Conservation (phyloP, 202 grass and related monocot genomes). For the Hordeum pubiflorum region DNA sequence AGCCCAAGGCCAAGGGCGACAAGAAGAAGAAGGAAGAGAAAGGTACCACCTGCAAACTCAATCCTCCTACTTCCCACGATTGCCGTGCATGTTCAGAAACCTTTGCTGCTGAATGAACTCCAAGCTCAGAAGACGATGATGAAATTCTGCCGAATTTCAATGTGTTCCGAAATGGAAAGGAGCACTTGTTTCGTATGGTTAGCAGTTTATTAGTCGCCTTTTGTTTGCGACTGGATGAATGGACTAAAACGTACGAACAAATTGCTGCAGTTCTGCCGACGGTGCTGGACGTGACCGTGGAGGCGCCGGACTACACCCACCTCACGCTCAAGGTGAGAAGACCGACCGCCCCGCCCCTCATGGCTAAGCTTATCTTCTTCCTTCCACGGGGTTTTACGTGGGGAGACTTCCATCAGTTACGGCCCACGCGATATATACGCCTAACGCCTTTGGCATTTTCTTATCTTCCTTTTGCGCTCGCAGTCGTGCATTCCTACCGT, state of each 20-base stretch:
- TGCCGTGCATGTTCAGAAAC: neutral
- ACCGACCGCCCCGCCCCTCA: too few relatives aligned
- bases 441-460: neutral
- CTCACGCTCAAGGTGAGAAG: constrained; percentile 79
- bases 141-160: neutral
- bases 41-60: constrained; percentile 37
- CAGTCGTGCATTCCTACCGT: neutral
- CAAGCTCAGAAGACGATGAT: neutral
- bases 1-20: constrained; percentile 73
- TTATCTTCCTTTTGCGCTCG: neutral
- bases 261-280: constrained; percentile 68
- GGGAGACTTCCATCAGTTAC: neutral
- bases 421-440: neutral
- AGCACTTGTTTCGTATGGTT: neutral
- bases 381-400: neutral
- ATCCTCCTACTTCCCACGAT: neutral
- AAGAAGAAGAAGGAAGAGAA: constrained; percentile 99
- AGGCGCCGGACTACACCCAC: constrained; percentile 78
- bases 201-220: neutral
- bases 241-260: neutral
- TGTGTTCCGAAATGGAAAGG: neutral
- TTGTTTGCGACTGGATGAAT: neutral
- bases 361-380: neutral
- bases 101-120: neutral
- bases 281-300: constrained; percentile 74